phyloP scores from a whole-genome alignment of 2,329 filamentous ascomycete genomes.

The Teratosphaeria epicoccoides region DNA sequence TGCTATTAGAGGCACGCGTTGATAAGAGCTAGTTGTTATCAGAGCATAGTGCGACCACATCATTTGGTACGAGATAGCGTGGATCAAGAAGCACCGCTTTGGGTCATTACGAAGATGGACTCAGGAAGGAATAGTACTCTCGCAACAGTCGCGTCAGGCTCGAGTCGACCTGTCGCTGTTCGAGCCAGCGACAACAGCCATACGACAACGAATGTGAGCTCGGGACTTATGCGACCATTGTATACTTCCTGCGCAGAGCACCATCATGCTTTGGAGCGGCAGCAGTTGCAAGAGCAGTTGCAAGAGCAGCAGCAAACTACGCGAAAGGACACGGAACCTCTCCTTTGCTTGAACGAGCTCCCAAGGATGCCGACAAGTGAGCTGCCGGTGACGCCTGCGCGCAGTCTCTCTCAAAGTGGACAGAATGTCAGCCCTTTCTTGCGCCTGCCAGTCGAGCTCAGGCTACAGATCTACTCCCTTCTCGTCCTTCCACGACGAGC shows the following conservation, averaged over 20 bases:
- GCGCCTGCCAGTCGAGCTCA: conserved; percentile 36
- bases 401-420: not conserved
- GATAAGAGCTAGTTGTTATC: not conserved
- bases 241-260: conserved; percentile 8
- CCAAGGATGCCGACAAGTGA: conserved; percentile 8
- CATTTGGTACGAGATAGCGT: not conserved
- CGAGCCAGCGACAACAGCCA: not conserved
- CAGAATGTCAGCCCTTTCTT: conserved; percentile 21
- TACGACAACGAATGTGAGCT: not conserved
- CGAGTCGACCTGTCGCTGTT: not conserved
- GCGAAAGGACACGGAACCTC: not conserved
- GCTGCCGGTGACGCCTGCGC: conserved; percentile 1
- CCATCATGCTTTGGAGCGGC: conserved; percentile 1
- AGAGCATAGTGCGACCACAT: not conserved
- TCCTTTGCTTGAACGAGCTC: conserved; percentile 9
- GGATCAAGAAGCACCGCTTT: not conserved
- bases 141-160: not conserved
- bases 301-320: not conserved
- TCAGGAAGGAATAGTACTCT: not conserved
- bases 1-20: not conserved
- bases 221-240: conserved; percentile 1
- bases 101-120: not conserved
- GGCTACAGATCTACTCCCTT: conserved; percentile 38
- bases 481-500: conserved; percentile 28
- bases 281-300: not conserved